Evolutionary conservation across 495 filamentous ascomycete species (phyloP).

Genomic region (Daldinia caldariorum): DNA sequence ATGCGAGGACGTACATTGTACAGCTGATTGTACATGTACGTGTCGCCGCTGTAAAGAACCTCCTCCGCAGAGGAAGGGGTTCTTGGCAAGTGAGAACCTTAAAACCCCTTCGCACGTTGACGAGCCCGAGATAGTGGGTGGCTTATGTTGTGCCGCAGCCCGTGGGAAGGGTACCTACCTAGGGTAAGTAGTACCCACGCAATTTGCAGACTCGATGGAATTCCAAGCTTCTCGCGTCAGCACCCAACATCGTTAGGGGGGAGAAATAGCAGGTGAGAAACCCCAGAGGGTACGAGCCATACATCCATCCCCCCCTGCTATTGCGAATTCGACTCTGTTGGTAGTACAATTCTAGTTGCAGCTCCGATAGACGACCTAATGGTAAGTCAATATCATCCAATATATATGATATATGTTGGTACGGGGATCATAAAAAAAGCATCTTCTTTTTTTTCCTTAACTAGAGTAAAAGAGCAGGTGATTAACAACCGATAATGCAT

Average conservation of each 20-base stretch:
- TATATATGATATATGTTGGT: conserved; percentile 2
- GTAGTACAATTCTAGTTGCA: not conserved
- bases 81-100: conserved; percentile 46
- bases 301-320: conserved; percentile 3
- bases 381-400: conserved; percentile 5
- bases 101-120: conserved; percentile 38
- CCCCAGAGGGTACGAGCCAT: not conserved
- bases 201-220: conserved; percentile 32
- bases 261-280: conserved; percentile 13
- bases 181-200: conserved; percentile 41
- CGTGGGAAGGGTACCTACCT: conserved; percentile 28
- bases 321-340: conserved; percentile 16
- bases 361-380: not conserved
- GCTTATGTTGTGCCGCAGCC: conserved; percentile 41
- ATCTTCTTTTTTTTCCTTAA: too few species aligned
- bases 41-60: conserved; percentile 39
- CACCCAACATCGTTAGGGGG: conserved; percentile 35
- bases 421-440: not conserved
- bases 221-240: conserved; percentile 46
- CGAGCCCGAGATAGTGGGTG: conserved; percentile 41
- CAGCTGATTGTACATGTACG: conserved; percentile 40
- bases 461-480: not conserved
- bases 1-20: conserved; percentile 34
- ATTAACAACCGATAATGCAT: not conserved
- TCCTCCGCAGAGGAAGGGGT: conserved; percentile 35